These are phyloP conservation scores for Bertia moriformis DNA, from an alignment of 2,329 filamentous ascomycete genomes.

Conservation along the genomic window DNA sequence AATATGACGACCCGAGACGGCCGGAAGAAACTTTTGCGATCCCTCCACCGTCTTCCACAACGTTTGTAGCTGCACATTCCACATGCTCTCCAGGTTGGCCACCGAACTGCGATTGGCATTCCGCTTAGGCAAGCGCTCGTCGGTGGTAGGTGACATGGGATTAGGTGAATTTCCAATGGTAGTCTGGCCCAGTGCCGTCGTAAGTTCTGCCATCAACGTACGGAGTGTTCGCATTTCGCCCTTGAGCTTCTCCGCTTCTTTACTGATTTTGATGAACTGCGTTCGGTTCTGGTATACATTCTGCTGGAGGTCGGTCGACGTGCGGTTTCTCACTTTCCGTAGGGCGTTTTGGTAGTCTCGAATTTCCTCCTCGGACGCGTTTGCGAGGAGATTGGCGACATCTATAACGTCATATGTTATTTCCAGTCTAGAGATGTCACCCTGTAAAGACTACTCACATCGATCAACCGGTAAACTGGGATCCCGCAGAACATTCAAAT, in stretches of 20 bases:
- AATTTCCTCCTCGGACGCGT: conserved; percentile 52
- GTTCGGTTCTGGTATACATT: conserved; percentile 66
- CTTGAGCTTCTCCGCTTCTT: conserved; percentile 65
- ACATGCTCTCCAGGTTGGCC: conserved; percentile 16
- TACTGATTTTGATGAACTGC: conserved; percentile 66
- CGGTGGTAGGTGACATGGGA: conserved; percentile 2
- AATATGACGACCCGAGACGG: conserved; percentile 56
- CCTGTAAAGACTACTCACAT: conserved; percentile 28
- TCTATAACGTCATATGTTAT: conserved; percentile 13
- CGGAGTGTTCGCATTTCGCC: conserved; percentile 58
- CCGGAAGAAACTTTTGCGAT: conserved; percentile 63
- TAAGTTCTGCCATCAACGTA: conserved; percentile 57
- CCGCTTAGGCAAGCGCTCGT: conserved; percentile 13
- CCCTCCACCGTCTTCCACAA: conserved; percentile 65
- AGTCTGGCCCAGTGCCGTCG: conserved; percentile 19
- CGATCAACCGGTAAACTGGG: conserved; percentile 49
- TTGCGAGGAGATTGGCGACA: conserved; percentile 38
- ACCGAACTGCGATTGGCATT: conserved; percentile 54
- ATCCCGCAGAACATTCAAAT: conserved; percentile 46
- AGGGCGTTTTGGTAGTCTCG: conserved; percentile 44
- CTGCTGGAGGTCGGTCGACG: conserved; percentile 54
- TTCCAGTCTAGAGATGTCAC: conserved; percentile 1
- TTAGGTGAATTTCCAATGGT: conserved; percentile 16
- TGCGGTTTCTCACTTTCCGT: conserved; percentile 45
- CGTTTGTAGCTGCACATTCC: conserved; percentile 29